phyloP scores from a whole-genome alignment of 257 asterid species.

The Gentiana straminea region DNA sequence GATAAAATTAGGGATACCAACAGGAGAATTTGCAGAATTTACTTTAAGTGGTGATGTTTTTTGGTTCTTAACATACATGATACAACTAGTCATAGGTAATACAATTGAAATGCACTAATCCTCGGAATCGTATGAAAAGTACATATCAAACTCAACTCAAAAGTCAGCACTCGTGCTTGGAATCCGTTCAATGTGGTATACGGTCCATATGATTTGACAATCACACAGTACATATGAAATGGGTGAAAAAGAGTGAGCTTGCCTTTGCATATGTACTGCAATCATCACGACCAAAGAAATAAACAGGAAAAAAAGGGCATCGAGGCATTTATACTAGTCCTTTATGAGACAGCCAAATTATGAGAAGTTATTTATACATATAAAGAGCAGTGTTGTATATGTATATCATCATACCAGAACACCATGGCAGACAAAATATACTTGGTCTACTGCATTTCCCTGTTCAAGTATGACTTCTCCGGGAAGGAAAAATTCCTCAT shows the following conservation, averaged over 20 bases:
- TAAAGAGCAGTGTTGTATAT: no score
- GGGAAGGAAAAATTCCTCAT: slow-evolving; percentile 65
- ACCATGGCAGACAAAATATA: slow-evolving; percentile 53
- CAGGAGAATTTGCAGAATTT: neutral
- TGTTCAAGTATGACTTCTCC: slow-evolving; percentile 58
- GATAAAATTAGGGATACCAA: neutral
- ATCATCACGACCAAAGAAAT: neutral
- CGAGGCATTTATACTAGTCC: neutral
- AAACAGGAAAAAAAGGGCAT: neutral
- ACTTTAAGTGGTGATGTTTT: neutral
- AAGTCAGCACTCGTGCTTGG: no score
- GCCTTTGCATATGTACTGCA: neutral
- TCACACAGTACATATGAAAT: neutral
- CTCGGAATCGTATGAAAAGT: no score
- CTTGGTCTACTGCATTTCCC: slow-evolving; percentile 43
- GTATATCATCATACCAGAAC: slow-evolving; percentile 38
- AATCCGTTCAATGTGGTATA: no score
- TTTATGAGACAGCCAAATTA: neutral
- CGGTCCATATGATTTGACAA: no score
- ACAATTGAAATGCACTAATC: neutral
- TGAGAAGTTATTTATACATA: neutral
- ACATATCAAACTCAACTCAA: no score
- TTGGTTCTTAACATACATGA: neutral
- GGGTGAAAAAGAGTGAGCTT: neutral
- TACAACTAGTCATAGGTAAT: neutral